Evolutionary conservation across 2,329 filamentous ascomycete species (phyloP), one percentile per base, ranked within the genome.

Genomic region (Stachybotrys elegans): DNA sequence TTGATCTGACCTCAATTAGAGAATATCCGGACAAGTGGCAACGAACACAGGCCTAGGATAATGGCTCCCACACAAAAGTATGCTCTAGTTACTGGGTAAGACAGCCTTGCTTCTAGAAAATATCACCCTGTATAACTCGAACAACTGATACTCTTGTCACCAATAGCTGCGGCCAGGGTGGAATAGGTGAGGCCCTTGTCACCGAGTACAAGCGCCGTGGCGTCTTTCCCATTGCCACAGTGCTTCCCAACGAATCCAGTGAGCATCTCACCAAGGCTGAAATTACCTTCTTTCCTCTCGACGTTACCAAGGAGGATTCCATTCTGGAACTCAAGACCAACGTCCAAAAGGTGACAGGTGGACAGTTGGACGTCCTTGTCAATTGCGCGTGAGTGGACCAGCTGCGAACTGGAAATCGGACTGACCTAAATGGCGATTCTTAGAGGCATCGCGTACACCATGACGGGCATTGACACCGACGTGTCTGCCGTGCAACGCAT

Each of bases 401-500:
- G 38, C 22, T 17, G n/a, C n/a, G n/a, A n/a, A n/a, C n/a, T n/a
- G n/a, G n/a, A n/a, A n/a, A n/a, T n/a, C n/a, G n/a, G n/a, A n/a
- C n/a, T n/a, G n/a, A n/a, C n/a, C n/a, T n/a, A n/a, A n/a, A n/a
- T n/a, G n/a, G n/a, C n/a, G n/a, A n/a, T n/a, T n/a, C n/a, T n/a
- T n/a, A n/a, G n/a, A 51, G n/a, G n/a, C n/a, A n/a, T n/a, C n/a
- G n/a, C n/a, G n/a, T 53, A 48, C 43, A 53, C 49, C 22, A 50
- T 54, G 52, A 58, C 61, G 11, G 50, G 57, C 11, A 44, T 62
- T 3, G 62, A 66, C 42, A 47, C 55, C 20, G 50, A 58, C 6
- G 45, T 63, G 2, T 54, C 57, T 4, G 51, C 60, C 9, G 65
- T 61, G 7, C 61, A 58, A 22, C 50, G 50, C 22, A 48, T 71